These are phyloP conservation scores for Fraxinus excelsior DNA, from an alignment of 257 asterid species.

Conservation along the genomic window DNA sequence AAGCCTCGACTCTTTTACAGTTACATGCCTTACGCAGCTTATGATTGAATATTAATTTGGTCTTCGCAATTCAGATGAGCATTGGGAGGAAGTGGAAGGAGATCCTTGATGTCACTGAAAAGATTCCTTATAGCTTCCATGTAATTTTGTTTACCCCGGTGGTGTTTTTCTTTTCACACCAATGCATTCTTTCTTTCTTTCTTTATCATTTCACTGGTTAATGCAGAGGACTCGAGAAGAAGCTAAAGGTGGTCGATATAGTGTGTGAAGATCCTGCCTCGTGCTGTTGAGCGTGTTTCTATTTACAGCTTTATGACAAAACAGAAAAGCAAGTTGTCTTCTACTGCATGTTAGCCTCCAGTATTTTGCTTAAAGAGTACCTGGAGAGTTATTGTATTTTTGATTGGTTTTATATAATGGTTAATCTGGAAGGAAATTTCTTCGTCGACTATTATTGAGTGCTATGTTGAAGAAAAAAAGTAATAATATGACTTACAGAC, in stretches of 20 bases:
- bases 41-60: neutral
- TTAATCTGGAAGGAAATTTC: neutral
- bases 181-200: neutral
- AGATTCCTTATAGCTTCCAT: constrained; percentile 66
- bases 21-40: neutral
- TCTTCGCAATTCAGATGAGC: constrained; percentile 58
- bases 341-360: neutral
- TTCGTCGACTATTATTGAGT: neutral
- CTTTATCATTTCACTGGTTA: constrained; percentile 2
- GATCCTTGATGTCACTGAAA: constrained; percentile 65
- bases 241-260: constrained; percentile 40
- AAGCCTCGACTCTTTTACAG: neutral
- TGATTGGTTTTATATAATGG: neutral
- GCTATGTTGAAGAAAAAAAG: neutral
- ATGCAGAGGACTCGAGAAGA: constrained; percentile 72
- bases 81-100: constrained; percentile 97
- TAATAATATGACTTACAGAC: neutral
- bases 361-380: neutral
- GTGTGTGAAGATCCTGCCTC: constrained; percentile 36
- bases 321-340: neutral
- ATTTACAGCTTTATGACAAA: neutral
- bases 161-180: neutral
- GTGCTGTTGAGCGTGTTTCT: neutral
- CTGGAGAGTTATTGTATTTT: neutral
- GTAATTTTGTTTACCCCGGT: constrained; percentile 34